A percentile compares a stretch with the other conserved stretches of the same genome.
These are phyloP conservation scores for Naganishia sp. DNA, from an alignment of 1,284 basidiomycete species.

Conservation along the genomic window DNA sequence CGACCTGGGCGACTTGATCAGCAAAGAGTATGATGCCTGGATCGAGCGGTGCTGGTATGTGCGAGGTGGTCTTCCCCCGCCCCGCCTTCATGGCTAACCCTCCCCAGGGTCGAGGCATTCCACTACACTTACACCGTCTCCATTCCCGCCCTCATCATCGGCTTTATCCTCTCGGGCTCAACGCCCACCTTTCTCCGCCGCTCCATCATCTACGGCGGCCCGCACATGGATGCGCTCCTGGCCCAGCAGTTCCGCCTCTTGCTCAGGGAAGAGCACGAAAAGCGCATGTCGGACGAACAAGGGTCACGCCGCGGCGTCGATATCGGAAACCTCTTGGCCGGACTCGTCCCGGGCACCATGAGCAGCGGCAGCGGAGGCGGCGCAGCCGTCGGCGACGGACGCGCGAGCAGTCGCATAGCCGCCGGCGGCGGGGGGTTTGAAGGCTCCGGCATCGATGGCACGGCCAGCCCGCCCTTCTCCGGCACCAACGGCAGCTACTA, in stretches of 20 bases:
- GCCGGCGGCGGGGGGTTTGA: conserved; percentile 1
- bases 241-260: conserved; percentile 50
- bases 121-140: conserved; percentile 52
- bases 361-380: conserved; percentile 21
- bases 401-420: conserved; percentile 20
- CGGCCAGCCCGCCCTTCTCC: conserved; percentile 16
- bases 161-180: conserved; percentile 49
- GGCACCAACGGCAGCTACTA: conserved; percentile 26
- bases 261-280: conserved; percentile 48
- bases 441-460: background rate
- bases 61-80: background rate
- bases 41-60: conserved; percentile 55
- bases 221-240: conserved; percentile 47
- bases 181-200: conserved; percentile 48
- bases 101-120: conserved; percentile 52
- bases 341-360: conserved; percentile 30
- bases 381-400: conserved; percentile 20
- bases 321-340: conserved; percentile 33
- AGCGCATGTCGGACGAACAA: conserved; percentile 33
- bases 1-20: conserved; percentile 48
- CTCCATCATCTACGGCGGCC: conserved; percentile 53
- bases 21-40: conserved; percentile 53
- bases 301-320: conserved; percentile 30
- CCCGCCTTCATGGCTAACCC: background rate
- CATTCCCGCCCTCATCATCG: conserved; percentile 51